Base-by-base conservation (phyloP, 768 basidiomycete species). In the Amanita polypyramis region DNA sequence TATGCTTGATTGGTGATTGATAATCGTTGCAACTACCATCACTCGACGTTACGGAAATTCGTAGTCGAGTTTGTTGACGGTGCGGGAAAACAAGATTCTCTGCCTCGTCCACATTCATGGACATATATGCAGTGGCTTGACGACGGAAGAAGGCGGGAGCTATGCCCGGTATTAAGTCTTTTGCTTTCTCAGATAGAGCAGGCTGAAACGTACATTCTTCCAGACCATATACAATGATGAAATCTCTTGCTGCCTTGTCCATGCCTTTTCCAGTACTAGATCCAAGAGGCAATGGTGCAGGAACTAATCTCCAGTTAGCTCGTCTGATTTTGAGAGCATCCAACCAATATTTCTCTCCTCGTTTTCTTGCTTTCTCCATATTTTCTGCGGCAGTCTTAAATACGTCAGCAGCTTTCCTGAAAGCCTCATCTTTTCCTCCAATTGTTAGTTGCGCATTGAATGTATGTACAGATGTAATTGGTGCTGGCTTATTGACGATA, bases 241-340 rank as follows among this genome's bases (percentile, higher is more conserved):
- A 88, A 56, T 92, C 89, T 54, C 81, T 88, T 0, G 83, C 77
- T 3, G 87, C 83, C 63, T 77, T 81, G 57, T 90, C 88, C 6
- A 82, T 77, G 21, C 85, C 84, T 63, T 86, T 87, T 11, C 83
- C 86, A 0, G 71, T 79, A 0, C 79, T 67, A 20, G 82, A 74
- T 33, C 85, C 86, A 34, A 68, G 65, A 11, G 85, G 87, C 33
- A 89, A 70, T 19, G 88, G 87, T 7, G 87, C 84, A 27, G 87
- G 85, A 36, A 83, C 75, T 29, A 92, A 65, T 11, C 82, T 75
- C 89, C 89, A 92, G 55, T 92, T 91, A 6, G 73, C 79, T 56
- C 76, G 65, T 52, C 89, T 69, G 38, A 86, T 80, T 58, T 77
- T 83, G 39, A 92, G 69, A 3, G 89, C 89, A 59, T 90, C 79